Conservation (phyloP, 352 stramenopile species). For the Pythium phragmitis region DNA sequence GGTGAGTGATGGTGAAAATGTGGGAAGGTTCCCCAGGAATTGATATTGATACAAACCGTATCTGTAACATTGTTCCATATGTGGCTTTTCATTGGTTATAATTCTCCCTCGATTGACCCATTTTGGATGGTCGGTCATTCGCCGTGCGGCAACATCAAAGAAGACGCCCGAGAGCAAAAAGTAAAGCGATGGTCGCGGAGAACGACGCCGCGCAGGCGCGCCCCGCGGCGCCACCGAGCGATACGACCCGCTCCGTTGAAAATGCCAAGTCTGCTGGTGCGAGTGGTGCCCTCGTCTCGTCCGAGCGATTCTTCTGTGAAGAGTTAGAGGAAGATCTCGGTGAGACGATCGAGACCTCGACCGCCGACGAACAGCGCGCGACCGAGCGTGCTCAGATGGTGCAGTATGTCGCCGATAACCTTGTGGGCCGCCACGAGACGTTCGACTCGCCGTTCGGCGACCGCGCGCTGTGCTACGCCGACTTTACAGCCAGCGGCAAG, state of each 20-base stretch:
- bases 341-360: constrained; percentile 35
- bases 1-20: neutral
- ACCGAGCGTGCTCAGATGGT: constrained; percentile 24
- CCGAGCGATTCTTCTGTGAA: constrained; percentile 75
- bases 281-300: constrained; percentile 7
- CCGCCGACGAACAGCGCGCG: constrained; percentile 28
- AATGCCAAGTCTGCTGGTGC: constrained; percentile 4
- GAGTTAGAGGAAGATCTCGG: constrained; percentile 71
- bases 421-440: constrained; percentile 31
- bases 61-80: neutral
- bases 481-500: constrained; percentile 89
- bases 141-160: constrained; percentile 1
- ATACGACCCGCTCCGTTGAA: neutral
- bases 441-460: constrained; percentile 48
- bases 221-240: neutral
- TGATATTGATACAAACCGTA: constrained; percentile 7
- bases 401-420: constrained; percentile 24
- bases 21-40: neutral
- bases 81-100: neutral
- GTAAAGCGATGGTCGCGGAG: constrained; percentile 15
- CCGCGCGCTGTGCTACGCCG: constrained; percentile 77
- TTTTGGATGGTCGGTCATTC: constrained; percentile 15
- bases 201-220: constrained; percentile 12
- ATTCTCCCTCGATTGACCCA: neutral
- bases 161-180: neutral